Evolutionary conservation across 1,284 basidiomycete species (phyloP).

Genomic region (Violaceomyces palustris): DNA sequence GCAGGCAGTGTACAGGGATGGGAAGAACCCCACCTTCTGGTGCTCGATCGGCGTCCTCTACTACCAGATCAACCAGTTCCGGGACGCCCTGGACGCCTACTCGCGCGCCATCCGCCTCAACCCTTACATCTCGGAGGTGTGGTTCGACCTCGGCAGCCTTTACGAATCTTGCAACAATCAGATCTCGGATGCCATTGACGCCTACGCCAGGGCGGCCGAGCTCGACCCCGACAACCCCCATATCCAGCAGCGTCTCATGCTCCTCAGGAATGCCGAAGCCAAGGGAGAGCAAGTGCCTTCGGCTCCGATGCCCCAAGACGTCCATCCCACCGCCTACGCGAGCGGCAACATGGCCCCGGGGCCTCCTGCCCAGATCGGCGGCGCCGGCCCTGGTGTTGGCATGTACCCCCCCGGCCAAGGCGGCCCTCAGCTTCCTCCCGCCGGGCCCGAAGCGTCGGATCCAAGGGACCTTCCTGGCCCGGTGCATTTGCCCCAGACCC

Average conservation of each 20-base stretch:
- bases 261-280: constrained; percentile 74
- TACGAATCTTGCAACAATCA: constrained; percentile 99
- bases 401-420: constrained; percentile 13
- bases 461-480: constrained; percentile 40
- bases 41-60: constrained; percentile 98
- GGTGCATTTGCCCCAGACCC: constrained; percentile 20
- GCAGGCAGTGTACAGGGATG: constrained; percentile 96
- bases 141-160: constrained; percentile 94
- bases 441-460: constrained; percentile 12
- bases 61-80: constrained; percentile 99
- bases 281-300: constrained; percentile 70
- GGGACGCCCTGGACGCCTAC: constrained; percentile 95
- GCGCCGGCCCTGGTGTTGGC: constrained; percentile 14
- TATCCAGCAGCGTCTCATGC: constrained; percentile 45
- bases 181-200: constrained; percentile 95
- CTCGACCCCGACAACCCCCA: constrained; percentile 47
- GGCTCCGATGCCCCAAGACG: constrained; percentile 86
- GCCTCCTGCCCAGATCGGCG: constrained; percentile 37
- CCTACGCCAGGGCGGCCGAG: constrained; percentile 60
- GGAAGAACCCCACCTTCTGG: constrained; percentile 98
- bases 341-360: constrained; percentile 35
- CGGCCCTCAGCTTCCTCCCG: constrained; percentile 28
- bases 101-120: constrained; percentile 97
- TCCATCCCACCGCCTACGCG: constrained; percentile 82
- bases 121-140: constrained; percentile 97